phyloP scores from a whole-genome alignment of 2,329 filamentous ascomycete genomes.

The Talaromyces funiculosus region DNA sequence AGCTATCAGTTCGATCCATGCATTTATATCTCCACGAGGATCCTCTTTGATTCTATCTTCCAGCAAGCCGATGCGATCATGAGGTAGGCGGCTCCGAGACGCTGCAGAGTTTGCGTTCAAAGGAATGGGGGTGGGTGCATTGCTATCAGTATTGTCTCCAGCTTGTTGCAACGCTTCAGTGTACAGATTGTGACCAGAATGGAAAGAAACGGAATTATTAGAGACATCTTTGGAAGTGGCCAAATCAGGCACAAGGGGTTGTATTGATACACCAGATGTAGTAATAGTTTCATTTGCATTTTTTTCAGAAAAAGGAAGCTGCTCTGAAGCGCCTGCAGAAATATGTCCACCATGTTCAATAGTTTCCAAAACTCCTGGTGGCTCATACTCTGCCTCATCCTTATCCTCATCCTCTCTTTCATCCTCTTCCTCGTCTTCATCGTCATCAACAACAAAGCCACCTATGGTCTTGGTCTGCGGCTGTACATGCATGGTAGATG shows the following conservation, averaged over 20 bases:
- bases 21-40: conserved; percentile 83
- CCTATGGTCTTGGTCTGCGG: conserved; percentile 50
- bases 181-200: conserved; percentile 34
- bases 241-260: conserved; percentile 51
- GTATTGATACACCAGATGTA: conserved; percentile 57
- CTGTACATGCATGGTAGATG: conserved; percentile 28
- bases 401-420: conserved; percentile 47
- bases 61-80: conserved; percentile 71
- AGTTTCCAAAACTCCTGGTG: conserved; percentile 44
- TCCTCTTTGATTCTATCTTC: conserved; percentile 92
- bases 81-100: conserved; percentile 54
- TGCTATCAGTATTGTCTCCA: conserved; percentile 31
- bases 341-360: conserved; percentile 45
- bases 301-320: conserved; percentile 47
- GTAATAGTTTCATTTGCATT: conserved; percentile 51
- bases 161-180: conserved; percentile 28
- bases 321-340: conserved; percentile 47
- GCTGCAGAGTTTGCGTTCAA: conserved; percentile 31
- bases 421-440: conserved; percentile 50
- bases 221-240: conserved; percentile 44
- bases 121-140: conserved; percentile 26
- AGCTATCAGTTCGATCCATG: conserved; percentile 81
- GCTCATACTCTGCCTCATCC: conserved; percentile 50
- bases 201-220: conserved; percentile 43
- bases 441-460: conserved; percentile 59